Evolutionary conservation across 768 basidiomycete species (phyloP).

Genomic region (Rossbeevera mucosa): DNA sequence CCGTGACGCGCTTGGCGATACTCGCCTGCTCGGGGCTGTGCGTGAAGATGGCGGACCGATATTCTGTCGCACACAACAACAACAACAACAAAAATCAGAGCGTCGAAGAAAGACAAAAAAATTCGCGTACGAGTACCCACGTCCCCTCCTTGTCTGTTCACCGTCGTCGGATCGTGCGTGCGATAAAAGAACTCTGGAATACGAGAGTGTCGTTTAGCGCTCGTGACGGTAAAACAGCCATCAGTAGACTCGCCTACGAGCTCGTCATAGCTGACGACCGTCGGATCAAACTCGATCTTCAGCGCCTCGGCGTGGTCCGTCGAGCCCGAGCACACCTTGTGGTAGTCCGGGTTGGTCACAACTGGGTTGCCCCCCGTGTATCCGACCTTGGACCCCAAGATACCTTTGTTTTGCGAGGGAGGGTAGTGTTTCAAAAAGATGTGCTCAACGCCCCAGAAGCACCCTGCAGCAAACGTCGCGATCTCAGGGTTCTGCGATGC

Average conservation of each 20-base stretch:
- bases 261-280: conserved; percentile 71
- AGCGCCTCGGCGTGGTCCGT: conserved; percentile 90
- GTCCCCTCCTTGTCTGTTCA: conserved; percentile 75
- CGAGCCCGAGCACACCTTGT: conserved; percentile 68
- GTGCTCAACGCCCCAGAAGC: conserved; percentile 87
- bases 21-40: conserved; percentile 65
- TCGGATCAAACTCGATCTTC: conserved; percentile 81
- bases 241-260: conserved; percentile 84
- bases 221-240: no score
- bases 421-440: conserved; percentile 80
- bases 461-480: conserved; percentile 53
- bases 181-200: conserved; percentile 85
- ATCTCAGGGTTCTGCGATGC: conserved; percentile 42
- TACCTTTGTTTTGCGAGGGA: conserved; percentile 64
- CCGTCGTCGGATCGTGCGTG: conserved; percentile 87
- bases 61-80: conserved; percentile 47
- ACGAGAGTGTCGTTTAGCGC: neutral
- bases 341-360: conserved; percentile 59
- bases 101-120: neutral
- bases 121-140: conserved; percentile 61
- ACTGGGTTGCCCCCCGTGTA: conserved; percentile 69
- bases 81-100: neutral
- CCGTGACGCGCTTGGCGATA: conserved; percentile 72
- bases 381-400: conserved; percentile 70
- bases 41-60: conserved; percentile 90